Percentiles rank a stretch among this genome's conserved stretches.
phyloP scores from a whole-genome alignment of 2,329 filamentous ascomycete species.

The Curvularia verruculosa region DNA sequence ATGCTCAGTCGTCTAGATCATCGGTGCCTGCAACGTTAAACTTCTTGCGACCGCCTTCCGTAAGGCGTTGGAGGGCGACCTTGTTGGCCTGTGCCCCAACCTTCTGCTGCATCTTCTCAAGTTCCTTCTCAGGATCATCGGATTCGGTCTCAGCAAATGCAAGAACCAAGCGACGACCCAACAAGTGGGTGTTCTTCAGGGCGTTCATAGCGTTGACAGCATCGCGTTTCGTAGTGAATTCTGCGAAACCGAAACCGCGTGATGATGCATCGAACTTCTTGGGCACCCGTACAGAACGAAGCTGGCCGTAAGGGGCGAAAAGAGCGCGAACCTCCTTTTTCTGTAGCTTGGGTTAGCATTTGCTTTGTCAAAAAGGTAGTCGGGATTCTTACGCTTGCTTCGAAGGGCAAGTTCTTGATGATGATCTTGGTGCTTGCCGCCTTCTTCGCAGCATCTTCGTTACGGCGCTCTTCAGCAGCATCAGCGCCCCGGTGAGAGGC shows the following conservation, averaged over 20 bases:
- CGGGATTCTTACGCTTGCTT: conserved; percentile 60
- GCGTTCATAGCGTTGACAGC: conserved; percentile 90
- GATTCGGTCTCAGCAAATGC: conserved; percentile 90
- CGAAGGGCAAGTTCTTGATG: conserved; percentile 97
- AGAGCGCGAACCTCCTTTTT: conserved; percentile 90
- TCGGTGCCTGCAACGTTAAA: conserved; percentile 79
- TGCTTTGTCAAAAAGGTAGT: conserved; percentile 7
- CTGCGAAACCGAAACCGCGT: conserved; percentile 94
- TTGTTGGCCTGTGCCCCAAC: conserved; percentile 88
- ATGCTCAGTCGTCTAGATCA: conserved; percentile 55
- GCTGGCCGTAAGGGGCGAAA: conserved; percentile 87
- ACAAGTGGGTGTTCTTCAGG: conserved; percentile 87
- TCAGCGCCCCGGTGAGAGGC: conserved; percentile 86
- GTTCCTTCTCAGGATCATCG: conserved; percentile 92
- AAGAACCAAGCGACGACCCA: conserved; percentile 86
- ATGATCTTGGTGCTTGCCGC: conserved; percentile 87
- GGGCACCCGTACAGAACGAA: conserved; percentile 89
- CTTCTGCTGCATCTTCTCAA: conserved; percentile 96
- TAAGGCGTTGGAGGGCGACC: conserved; percentile 87
- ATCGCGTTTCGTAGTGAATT: conserved; percentile 90
- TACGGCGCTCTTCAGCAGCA: conserved; percentile 83
- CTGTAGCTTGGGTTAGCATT: conserved; percentile 30
- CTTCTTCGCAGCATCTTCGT: conserved; percentile 84
- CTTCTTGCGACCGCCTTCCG: conserved; percentile 80
- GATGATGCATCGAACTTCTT: conserved; percentile 91